These are phyloP conservation scores for Umbelopsis ramanniana DNA, from an alignment of 192 early-diverging fungal species.

Conservation along the genomic window DNA sequence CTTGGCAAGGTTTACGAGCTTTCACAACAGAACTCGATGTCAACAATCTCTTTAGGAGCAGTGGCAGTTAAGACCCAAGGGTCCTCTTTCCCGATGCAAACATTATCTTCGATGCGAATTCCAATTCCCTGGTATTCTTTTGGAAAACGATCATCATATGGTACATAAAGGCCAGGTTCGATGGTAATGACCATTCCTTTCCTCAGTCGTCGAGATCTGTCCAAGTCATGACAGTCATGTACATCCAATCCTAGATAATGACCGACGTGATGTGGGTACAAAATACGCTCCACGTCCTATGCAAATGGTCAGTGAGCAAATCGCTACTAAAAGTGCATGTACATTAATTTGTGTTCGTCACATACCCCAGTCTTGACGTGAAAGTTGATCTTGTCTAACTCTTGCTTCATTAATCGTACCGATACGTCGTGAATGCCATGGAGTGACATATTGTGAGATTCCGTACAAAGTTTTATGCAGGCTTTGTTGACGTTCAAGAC, in stretches of 20 bases:
- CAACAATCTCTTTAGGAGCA: slow-evolving; percentile 86
- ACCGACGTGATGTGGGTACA: slow-evolving; percentile 95
- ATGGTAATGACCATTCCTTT: slow-evolving; percentile 92
- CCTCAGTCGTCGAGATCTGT: slow-evolving; percentile 71
- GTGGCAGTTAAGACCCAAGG: slow-evolving; percentile 72
- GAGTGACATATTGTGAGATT: slow-evolving; percentile 61
- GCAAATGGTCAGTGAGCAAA: no score
- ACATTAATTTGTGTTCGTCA: background rate
- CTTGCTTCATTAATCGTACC: slow-evolving; percentile 67
- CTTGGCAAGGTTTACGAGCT: background rate
- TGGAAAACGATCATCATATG: slow-evolving; percentile 74
- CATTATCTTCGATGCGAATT: slow-evolving; percentile 96
- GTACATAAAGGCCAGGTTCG: slow-evolving; percentile 95
- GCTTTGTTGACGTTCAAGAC: slow-evolving; percentile 85
- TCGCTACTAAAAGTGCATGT: background rate
- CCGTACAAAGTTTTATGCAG: slow-evolving; percentile 74
- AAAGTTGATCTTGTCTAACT: slow-evolving; percentile 75
- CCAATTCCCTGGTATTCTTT: slow-evolving; percentile 85
- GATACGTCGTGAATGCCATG: slow-evolving; percentile 85
- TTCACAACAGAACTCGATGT: slow-evolving; percentile 67
- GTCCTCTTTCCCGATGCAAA: slow-evolving; percentile 74
- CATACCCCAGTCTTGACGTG: slow-evolving; percentile 56
- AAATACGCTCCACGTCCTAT: slow-evolving; percentile 73
- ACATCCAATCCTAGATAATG: slow-evolving; percentile 97
- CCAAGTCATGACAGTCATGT: slow-evolving; percentile 83